Conservation (phyloP, 176 grass and related monocot genomes). For the Oryza meyeriana region DNA sequence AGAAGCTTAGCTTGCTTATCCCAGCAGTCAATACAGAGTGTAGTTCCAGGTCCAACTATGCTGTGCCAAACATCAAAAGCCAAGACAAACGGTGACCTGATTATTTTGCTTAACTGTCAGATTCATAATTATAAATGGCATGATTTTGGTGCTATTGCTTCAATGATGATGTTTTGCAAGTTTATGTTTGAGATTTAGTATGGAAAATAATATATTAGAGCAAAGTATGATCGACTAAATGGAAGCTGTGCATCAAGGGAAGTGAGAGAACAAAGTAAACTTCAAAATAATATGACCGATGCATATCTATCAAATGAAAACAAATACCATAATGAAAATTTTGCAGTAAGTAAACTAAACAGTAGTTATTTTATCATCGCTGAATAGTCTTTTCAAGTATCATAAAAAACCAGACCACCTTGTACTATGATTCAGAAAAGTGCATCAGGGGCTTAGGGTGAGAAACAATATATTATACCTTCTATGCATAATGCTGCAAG, state of each 20-base stretch:
- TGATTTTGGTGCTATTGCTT: not conserved
- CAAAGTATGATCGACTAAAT: not conserved
- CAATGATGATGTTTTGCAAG: not conserved
- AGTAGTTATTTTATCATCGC: not conserved
- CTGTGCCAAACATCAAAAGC: slow-evolving; percentile 7
- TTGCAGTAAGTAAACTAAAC: not conserved
- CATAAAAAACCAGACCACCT: slow-evolving; percentile 4
- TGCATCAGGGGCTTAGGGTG: not conserved
- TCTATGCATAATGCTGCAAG: not conserved
- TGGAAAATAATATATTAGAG: not conserved
- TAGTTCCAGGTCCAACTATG: slow-evolving; percentile 20
- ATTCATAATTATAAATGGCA: not conserved
- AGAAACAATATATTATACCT: not conserved
- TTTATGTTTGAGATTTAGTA: not conserved
- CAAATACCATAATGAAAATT: not conserved
- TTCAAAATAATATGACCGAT: not conserved
- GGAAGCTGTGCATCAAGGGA: not conserved
- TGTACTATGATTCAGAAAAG: not conserved
- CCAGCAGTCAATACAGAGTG: slow-evolving; percentile 12
- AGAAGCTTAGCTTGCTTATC: slow-evolving; percentile 10
- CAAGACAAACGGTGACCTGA: not conserved
- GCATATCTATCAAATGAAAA: slow-evolving; percentile 4
- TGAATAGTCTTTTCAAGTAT: not conserved
- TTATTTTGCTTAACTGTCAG: not conserved
- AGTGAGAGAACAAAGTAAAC: not conserved